Evolutionary conservation across 441 rosid genomes (phyloP), one percentile per base, ranked within the genome.

Genomic region (Aquilaria agallochum): DNA sequence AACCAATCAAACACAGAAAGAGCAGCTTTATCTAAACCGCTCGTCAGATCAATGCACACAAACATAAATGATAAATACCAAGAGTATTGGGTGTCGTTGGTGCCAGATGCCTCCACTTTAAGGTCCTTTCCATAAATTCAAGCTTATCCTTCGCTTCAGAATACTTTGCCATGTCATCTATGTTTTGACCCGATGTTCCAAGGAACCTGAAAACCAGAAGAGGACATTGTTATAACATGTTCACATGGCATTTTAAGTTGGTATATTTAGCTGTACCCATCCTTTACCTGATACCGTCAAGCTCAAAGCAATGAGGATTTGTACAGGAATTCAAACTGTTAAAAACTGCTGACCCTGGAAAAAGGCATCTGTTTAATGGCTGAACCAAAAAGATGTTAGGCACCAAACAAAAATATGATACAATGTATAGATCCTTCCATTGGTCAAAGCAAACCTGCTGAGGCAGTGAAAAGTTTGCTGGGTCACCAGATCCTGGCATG

Each of bases 141-240:
- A 95, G 88, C 68, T 65, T 79, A 76, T 88, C 78, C 46, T 80
- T 67, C 52, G 90, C 99, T 71, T 86, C 90, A 5, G 98, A 89
- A 73, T 92, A 92, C 80, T 92, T 92, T 52, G 76, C 76, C 63
- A 95, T 92, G 78, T 92, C 99, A 66, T 88, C 90, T 40, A 95
- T 83, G 59, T 92, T 95, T 76, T 95, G 98, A 72, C 99, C 99
- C 20, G 99, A 95, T 36, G 99, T 95, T 78, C 99, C 97, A 65
- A 95, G 97, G 80, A 95, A 89, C 72, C 98, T 95, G 69, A 74
- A 73, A 62, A n/a, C 54, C 34, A 69, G 12, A 62, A 15, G 55
- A 59, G 40, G 15, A 55, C 52, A 36, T 20, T 59, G 60, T 63
- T 53, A 32, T 50, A 15, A 4, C 9, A 40, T 5, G 45, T 40